A percentile compares a stretch with the other conserved stretches of the same genome.
These are phyloP conservation scores for Gaultheria prostrata DNA, from an alignment of 148 eudicot species.

Conservation along the genomic window DNA sequence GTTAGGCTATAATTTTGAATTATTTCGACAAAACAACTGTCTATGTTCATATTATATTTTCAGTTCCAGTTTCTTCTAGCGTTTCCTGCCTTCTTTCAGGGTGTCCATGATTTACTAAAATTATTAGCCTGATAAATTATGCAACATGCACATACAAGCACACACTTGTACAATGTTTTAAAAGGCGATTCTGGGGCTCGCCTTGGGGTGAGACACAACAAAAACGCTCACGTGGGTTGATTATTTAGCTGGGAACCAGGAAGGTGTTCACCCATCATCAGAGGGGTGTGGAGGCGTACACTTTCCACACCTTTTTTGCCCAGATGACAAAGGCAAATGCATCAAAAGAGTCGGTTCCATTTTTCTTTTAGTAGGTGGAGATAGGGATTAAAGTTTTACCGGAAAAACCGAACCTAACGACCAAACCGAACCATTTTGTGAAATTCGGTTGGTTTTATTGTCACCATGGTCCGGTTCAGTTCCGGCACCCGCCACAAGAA, in stretches of 20 bases:
- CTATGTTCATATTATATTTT: not conserved
- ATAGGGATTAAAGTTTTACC: not conserved
- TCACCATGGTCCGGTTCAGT: not conserved
- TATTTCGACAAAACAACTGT: not conserved
- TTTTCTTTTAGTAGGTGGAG: too few species aligned
- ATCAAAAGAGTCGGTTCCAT: too few species aligned
- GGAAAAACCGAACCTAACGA: not conserved
- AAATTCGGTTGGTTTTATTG: not conserved
- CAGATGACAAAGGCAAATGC: too few species aligned
- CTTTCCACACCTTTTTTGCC: too few species aligned
- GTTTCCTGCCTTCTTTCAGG: slow-evolving; percentile 3
- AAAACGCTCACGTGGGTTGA: too few species aligned
- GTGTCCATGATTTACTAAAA: not conserved
- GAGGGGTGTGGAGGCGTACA: too few species aligned
- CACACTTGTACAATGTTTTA: not conserved
- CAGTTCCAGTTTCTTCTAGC: not conserved
- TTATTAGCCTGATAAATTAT: not conserved
- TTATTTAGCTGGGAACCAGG: too few species aligned
- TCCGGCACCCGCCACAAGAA: not conserved
- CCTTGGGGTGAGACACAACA: too few species aligned
- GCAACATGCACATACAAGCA: not conserved
- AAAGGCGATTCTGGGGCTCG: too few species aligned
- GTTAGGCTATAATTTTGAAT: not conserved
- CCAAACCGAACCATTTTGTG: not conserved
- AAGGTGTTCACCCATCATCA: too few species aligned